phyloP scores from a whole-genome alignment of 2,329 filamentous ascomycete species.

The Bipolaris zeicola region DNA sequence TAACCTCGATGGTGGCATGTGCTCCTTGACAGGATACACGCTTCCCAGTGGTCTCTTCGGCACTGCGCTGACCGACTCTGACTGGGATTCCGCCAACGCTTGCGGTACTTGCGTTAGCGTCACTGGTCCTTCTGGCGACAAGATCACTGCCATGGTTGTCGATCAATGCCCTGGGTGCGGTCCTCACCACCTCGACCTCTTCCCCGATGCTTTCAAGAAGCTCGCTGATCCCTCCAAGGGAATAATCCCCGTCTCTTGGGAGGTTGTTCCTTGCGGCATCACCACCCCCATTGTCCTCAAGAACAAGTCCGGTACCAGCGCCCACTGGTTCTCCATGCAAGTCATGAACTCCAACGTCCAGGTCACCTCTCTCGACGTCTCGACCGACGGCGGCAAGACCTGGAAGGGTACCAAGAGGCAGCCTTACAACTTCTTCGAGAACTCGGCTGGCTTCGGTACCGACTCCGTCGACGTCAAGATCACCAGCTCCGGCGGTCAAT shows the following conservation, averaged over 20 bases:
- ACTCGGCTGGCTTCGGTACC: conserved; percentile 61
- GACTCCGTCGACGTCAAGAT: conserved; percentile 61
- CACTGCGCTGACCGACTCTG: conserved; percentile 64
- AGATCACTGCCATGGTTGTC: conserved; percentile 68
- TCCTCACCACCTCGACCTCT: conserved; percentile 62
- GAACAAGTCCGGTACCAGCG: conserved; percentile 60
- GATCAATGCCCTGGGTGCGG: conserved; percentile 64
- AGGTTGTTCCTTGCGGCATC: conserved; percentile 59
- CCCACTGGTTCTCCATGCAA: conserved; percentile 66
- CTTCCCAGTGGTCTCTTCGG: conserved; percentile 65
- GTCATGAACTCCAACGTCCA: conserved; percentile 67
- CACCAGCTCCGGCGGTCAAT: conserved; percentile 59
- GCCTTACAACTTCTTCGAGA: conserved; percentile 65
- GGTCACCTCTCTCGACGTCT: conserved; percentile 64
- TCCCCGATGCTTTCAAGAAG: conserved; percentile 56
- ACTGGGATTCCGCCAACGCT: conserved; percentile 61
- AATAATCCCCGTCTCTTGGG: conserved; percentile 58
- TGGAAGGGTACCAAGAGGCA: conserved; percentile 63
- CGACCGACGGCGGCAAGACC: conserved; percentile 62
- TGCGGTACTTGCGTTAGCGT: conserved; percentile 69
- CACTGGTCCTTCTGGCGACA: conserved; percentile 61
- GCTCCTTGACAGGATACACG: conserved; percentile 67
- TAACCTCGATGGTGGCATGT: conserved; percentile 62
- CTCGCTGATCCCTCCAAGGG: conserved; percentile 55
- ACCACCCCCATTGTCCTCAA: conserved; percentile 56